Evolutionary conservation across 164 flowering plant genomes (phyloP).

Genomic region (Cinnamomum chago): DNA sequence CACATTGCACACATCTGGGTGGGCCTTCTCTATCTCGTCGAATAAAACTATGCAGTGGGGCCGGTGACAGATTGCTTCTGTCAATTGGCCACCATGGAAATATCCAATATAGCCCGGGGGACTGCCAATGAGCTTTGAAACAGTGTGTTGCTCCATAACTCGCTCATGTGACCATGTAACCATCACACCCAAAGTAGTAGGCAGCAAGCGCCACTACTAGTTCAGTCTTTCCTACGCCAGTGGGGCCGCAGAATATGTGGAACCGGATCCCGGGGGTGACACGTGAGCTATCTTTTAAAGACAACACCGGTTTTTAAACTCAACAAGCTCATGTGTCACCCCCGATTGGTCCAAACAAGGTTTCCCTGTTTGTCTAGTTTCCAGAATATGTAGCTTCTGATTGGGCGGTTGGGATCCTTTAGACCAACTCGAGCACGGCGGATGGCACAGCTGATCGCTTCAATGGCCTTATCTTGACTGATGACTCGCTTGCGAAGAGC

Average conservation of each 20-base stretch:
- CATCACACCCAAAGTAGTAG: conserved; percentile 4
- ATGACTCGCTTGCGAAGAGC: not conserved
- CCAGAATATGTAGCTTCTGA: conserved; percentile 19
- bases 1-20: not conserved
- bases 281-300: too few relatives aligned
- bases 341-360: too few relatives aligned
- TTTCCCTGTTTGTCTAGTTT: too few relatives aligned
- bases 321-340: too few relatives aligned
- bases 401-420: conserved; percentile 22
- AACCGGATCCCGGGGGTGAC: too few relatives aligned
- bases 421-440: not conserved
- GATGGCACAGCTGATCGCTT: not conserved
- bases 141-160: conserved; percentile 27
- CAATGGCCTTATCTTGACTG: not conserved
- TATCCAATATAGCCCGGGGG: too few relatives aligned
- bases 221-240: conserved; percentile 40
- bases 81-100: too few relatives aligned
- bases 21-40: not conserved
- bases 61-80: not conserved
- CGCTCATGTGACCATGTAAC: conserved; percentile 21
- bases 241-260: conserved; percentile 16
- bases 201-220: conserved; percentile 31
- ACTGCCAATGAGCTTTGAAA: conserved; percentile 10
- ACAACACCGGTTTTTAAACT: too few relatives aligned
- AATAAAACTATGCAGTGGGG: not conserved